Evolutionary conservation across 225 moss, liverwort and hornwort genomes (phyloP).

Genomic region (Ulota crispa): DNA sequence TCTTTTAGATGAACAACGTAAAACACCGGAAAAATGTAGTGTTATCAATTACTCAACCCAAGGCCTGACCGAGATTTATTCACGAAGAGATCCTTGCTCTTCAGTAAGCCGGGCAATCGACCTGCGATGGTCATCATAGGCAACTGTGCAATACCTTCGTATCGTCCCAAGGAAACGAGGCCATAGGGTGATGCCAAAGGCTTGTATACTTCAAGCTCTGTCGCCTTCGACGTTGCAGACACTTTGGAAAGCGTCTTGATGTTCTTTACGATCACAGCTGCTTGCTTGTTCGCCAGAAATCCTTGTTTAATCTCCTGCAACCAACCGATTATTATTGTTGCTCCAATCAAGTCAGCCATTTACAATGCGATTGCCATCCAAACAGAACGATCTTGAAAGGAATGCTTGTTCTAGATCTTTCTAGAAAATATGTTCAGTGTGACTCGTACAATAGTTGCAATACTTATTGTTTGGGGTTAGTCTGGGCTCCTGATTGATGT

Average conservation of each 20-base stretch:
- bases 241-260: conserved; percentile 63
- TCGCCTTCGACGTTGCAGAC: background rate
- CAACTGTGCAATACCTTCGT: conserved; percentile 56
- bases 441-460: too few species aligned
- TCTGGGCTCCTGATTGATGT: background rate
- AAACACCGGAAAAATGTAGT: too few species aligned
- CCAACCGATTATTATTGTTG: conserved; percentile 5
- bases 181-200: conserved; percentile 42
- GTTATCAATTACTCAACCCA: background rate
- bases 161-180: conserved; percentile 68
- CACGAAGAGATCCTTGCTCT: conserved; percentile 84
- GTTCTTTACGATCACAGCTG: conserved; percentile 56
- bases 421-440: background rate
- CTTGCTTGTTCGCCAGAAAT: conserved; percentile 58
- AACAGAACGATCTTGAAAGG: background rate
- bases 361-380: background rate
- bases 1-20: background rate
- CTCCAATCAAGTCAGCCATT: background rate
- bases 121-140: conserved; percentile 65
- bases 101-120: conserved; percentile 67
- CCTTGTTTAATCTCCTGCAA: conserved; percentile 92
- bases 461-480: background rate
- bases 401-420: background rate
- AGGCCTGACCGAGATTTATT: conserved; percentile 32
- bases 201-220: conserved; percentile 57